Evolutionary conservation across 768 basidiomycete genomes (phyloP).

Genomic region (Kwoniella mangroviensis): DNA sequence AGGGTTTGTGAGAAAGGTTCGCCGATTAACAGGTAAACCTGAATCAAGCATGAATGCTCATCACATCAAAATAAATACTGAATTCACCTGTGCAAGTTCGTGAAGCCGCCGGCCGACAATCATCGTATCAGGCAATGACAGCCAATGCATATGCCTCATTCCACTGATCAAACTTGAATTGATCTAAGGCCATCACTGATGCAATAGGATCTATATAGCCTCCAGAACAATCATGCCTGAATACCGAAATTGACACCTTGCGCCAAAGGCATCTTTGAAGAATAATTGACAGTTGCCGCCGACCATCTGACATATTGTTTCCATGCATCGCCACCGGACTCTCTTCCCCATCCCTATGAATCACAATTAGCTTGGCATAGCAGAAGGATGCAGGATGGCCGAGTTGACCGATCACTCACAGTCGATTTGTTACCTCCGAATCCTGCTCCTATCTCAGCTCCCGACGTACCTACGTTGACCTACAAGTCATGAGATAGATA

Average conservation of each 20-base stretch:
- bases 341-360: slow-evolving; percentile 69
- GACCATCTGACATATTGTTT: slow-evolving; percentile 87
- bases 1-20: too few relatives aligned
- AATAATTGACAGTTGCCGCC: slow-evolving; percentile 88
- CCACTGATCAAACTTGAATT: too few relatives aligned
- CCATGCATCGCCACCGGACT: slow-evolving; percentile 98
- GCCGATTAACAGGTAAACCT: too few relatives aligned
- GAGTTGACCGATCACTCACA: slow-evolving; percentile 26
- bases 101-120: too few relatives aligned
- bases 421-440: slow-evolving; percentile 69
- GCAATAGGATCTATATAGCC: too few relatives aligned
- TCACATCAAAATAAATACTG: too few relatives aligned
- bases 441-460: slow-evolving; percentile 78
- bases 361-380: slow-evolving; percentile 68
- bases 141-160: too few relatives aligned
- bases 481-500: slow-evolving; percentile 36
- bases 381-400: not conserved
- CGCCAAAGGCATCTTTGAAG: slow-evolving; percentile 82
- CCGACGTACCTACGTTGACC: slow-evolving; percentile 72
- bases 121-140: too few relatives aligned
- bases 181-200: too few relatives aligned
- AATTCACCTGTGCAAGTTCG: too few relatives aligned
- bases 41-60: too few relatives aligned
- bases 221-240: not conserved
- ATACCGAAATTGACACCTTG: slow-evolving; percentile 85